phyloP scores from a whole-genome alignment of 2,329 filamentous ascomycete species.

The Ophiostoma triangulosporum region DNA sequence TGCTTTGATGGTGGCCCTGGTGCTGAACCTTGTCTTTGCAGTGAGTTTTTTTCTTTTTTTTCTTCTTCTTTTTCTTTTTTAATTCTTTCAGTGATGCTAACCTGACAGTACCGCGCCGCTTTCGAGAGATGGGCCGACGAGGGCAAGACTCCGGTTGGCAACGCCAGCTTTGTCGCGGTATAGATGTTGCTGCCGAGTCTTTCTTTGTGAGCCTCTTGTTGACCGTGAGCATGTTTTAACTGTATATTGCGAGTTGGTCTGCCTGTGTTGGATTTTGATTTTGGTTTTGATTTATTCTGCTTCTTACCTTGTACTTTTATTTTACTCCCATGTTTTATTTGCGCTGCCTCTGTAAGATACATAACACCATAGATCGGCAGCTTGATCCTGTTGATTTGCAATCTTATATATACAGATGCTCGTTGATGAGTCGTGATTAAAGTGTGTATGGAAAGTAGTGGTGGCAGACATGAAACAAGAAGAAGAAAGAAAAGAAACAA shows the following conservation, averaged over 20 bases:
- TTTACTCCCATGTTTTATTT: neutral
- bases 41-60: neutral
- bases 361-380: neutral
- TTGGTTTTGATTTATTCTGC: no score
- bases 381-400: neutral
- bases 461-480: neutral
- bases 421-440: neutral
- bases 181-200: neutral
- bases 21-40: slow-evolving; percentile 81
- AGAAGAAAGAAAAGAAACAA: neutral
- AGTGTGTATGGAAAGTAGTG: neutral
- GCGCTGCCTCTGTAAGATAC: neutral
- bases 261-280: neutral
- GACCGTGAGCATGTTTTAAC: neutral
- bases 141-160: neutral
- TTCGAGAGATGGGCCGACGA: slow-evolving; percentile 12
- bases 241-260: neutral
- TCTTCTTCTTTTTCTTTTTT: neutral
- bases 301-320: neutral
- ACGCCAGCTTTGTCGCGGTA: slow-evolving; percentile 4
- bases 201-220: no score
- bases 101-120: slow-evolving; percentile 12
- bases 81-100: neutral
- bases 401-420: no score
- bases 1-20: slow-evolving; percentile 62